These are phyloP conservation scores for Dictyostelium intermedium DNA, from an alignment of 78 protist species.

Conservation along the genomic window DNA sequence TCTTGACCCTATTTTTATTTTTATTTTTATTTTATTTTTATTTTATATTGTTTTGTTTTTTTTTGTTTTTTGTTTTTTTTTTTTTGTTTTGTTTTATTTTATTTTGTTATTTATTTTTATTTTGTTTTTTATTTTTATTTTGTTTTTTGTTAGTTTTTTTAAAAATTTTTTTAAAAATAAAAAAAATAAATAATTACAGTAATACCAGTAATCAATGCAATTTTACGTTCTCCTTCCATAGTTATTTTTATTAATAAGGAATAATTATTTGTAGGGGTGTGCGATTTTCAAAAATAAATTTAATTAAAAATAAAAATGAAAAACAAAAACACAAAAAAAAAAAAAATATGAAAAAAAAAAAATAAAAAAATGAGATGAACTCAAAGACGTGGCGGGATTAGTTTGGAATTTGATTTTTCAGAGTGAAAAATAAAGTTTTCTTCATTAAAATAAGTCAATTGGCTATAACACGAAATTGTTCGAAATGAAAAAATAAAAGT, in stretches of 20 bases:
- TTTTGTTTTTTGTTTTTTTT: not conserved
- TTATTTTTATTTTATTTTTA: no score
- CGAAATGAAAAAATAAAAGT: no score
- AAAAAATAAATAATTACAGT: constrained; percentile 67
- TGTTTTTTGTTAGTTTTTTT: not conserved
- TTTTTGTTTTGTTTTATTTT: not conserved
- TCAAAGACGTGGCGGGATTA: no score
- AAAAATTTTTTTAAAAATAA: not conserved
- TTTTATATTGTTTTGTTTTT: not conserved
- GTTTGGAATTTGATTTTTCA: no score
- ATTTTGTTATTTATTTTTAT: no score
- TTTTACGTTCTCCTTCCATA: constrained; percentile 43
- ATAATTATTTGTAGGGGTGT: not conserved
- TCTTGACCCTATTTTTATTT: constrained; percentile 86
- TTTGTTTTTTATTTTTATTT: not conserved
- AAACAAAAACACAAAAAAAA: not conserved
- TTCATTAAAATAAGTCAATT: no score
- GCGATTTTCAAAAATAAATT: not conserved
- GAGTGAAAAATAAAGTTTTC: no score
- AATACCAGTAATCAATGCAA: constrained; percentile 96
- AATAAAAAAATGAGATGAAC: not conserved
- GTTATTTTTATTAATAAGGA: not conserved
- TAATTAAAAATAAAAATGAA: not conserved
- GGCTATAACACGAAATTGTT: no score
- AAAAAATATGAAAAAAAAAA: not conserved